Percentiles rank a stretch among this genome's conserved stretches.
These are phyloP conservation scores for Pyronema omphalodes DNA, from an alignment of 495 filamentous ascomycete species.

Conservation along the genomic window DNA sequence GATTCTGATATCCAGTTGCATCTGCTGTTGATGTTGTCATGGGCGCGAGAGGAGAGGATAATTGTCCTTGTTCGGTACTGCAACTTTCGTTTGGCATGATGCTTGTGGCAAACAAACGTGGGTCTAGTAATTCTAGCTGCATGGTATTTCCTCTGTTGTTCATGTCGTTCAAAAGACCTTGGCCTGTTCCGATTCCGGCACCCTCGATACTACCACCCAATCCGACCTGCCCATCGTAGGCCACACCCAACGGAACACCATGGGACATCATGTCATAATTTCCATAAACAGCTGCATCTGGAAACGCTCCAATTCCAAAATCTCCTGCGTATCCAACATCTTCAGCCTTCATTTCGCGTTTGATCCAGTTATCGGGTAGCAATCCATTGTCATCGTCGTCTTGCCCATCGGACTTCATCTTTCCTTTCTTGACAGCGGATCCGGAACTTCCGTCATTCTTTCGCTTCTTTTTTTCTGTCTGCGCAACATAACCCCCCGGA, in stretches of 20 bases:
- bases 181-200: not conserved
- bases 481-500: not conserved
- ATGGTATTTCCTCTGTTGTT: not conserved
- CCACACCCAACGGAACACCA: no score
- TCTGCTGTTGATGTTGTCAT: not conserved
- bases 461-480: not conserved
- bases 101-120: not conserved
- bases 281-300: not conserved
- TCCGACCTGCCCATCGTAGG: not conserved
- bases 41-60: not conserved
- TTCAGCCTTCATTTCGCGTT: not conserved
- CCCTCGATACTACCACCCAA: not conserved
- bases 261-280: not conserved
- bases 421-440: not conserved
- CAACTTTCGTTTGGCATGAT: not conserved
- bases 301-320: not conserved
- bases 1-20: not conserved
- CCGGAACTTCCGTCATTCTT: not conserved
- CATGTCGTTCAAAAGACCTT: no score
- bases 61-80: not conserved
- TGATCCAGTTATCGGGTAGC: not conserved
- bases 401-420: not conserved
- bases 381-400: not conserved
- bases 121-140: not conserved
- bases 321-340: not conserved